A percentile compares a stretch with the other conserved stretches of the same genome.
phyloP scores from a whole-genome alignment of 2,329 filamentous ascomycete genomes.

The Chalara sp. region DNA sequence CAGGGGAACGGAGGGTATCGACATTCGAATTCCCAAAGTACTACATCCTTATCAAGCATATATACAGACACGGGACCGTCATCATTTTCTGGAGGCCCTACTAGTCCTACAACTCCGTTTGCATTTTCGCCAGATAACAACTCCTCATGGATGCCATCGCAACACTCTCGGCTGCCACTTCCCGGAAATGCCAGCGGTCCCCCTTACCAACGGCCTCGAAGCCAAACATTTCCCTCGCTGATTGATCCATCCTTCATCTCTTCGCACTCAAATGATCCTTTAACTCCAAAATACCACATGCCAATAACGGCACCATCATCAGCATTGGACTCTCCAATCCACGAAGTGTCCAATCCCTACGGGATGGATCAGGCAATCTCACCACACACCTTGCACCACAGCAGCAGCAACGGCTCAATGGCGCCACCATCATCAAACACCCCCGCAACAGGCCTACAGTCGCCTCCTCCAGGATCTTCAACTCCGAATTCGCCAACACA shows the following conservation, averaged over 20 bases:
- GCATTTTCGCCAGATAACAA: constrained; percentile 69
- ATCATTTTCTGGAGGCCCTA: constrained; percentile 63
- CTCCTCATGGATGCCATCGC: constrained; percentile 53
- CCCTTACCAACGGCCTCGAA: constrained; percentile 65
- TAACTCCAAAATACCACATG: constrained; percentile 43
- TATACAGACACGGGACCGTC: constrained; percentile 58
- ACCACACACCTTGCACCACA: constrained; percentile 40
- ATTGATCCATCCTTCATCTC: constrained; percentile 48
- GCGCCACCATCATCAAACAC: constrained; percentile 32
- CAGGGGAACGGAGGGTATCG: constrained; percentile 45
- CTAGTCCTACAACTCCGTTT: constrained; percentile 71
- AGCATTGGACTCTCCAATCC: constrained; percentile 43
- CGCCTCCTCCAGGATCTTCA: constrained; percentile 44
- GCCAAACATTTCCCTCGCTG: constrained; percentile 77
- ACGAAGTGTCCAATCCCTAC: constrained; percentile 34
- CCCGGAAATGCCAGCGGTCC: constrained; percentile 23
- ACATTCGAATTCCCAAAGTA: constrained; percentile 59
- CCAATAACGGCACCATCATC: constrained; percentile 33
- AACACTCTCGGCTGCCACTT: constrained; percentile 40
- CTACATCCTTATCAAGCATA: constrained; percentile 59
- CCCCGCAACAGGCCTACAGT: constrained; percentile 28
- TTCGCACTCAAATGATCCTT: constrained; percentile 41
- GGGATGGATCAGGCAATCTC: constrained; percentile 31
- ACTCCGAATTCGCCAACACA: constrained; percentile 62
- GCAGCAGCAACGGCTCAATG: constrained; percentile 44